phyloP scores from a whole-genome alignment of 495 filamentous ascomycete species.

The Lentithecium fluviatile region DNA sequence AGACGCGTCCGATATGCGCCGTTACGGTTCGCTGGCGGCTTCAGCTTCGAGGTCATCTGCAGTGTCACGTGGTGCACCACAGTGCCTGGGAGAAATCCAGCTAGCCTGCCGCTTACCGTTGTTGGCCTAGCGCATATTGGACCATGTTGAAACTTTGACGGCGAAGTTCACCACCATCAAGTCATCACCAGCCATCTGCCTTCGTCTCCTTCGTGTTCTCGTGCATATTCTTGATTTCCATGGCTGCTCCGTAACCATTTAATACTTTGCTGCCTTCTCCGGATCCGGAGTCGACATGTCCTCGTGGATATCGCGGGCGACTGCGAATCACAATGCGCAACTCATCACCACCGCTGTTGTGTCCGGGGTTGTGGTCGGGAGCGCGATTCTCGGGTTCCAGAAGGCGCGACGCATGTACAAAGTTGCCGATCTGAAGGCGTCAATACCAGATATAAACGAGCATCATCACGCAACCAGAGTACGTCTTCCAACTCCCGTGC shows the following conservation, averaged over 20 bases:
- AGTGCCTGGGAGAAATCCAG: slow-evolving; percentile 15
- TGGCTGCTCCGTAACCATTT: no score
- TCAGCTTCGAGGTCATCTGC: slow-evolving; percentile 27
- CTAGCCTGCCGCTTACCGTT: not conserved
- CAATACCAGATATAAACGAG: slow-evolving; percentile 43
- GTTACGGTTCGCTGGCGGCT: slow-evolving; percentile 26
- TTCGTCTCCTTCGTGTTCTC: not conserved
- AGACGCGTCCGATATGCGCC: slow-evolving; percentile 27
- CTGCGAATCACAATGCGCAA: slow-evolving; percentile 58
- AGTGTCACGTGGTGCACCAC: no score
- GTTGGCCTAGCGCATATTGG: slow-evolving; percentile 1
- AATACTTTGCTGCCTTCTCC: no score
- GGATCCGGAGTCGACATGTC: slow-evolving; percentile 52
- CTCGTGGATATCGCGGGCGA: slow-evolving; percentile 57
- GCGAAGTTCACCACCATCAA: not conserved
- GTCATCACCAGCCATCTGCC: not conserved
- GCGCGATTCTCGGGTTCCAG: slow-evolving; percentile 56
- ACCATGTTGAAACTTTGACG: not conserved
- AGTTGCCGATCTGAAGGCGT: slow-evolving; percentile 42
- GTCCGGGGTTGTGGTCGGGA: slow-evolving; percentile 72
- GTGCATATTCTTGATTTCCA: not conserved
- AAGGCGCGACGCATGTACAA: slow-evolving; percentile 38
- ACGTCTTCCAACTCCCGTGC: not conserved
- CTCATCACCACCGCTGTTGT: slow-evolving; percentile 73
- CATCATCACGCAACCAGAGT: slow-evolving; percentile 41